A percentile compares a stretch with the other conserved stretches of the same genome.
Evolutionary conservation across 164 flowering plant genomes (phyloP).

Genomic region (Sextonia rubra): DNA sequence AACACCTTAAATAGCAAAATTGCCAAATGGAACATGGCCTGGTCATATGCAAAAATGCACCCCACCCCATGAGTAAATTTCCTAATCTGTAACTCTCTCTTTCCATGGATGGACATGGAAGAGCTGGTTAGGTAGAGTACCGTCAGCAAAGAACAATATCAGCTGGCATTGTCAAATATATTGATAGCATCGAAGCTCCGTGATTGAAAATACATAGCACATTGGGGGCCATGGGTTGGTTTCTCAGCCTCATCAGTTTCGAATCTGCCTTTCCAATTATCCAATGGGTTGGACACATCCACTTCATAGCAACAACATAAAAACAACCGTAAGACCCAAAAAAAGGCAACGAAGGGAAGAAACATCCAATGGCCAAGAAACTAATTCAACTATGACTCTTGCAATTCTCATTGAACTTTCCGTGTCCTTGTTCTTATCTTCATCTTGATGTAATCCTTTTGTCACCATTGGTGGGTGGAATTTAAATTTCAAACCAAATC

Average conservation of each 20-base stretch:
- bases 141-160: neutral
- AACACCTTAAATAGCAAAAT: too few species aligned
- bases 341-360: neutral
- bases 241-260: neutral
- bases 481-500: too few species aligned
- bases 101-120: neutral
- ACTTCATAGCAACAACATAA: neutral
- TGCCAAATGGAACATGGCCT: too few species aligned
- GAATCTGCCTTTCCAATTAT: neutral
- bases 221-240: neutral
- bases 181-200: neutral
- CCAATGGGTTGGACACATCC: conserved; percentile 1
- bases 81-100: neutral
- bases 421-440: neutral
- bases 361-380: neutral
- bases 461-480: neutral
- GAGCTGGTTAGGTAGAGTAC: neutral
- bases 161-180: neutral
- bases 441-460: neutral
- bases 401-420: neutral
- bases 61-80: too few species aligned
- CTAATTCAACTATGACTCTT: neutral
- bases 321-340: neutral
- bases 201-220: neutral
- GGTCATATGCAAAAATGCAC: too few species aligned